Base-by-base conservation (phyloP, 495 filamentous ascomycete species). In the Xanthoparmelia taractica region DNA sequence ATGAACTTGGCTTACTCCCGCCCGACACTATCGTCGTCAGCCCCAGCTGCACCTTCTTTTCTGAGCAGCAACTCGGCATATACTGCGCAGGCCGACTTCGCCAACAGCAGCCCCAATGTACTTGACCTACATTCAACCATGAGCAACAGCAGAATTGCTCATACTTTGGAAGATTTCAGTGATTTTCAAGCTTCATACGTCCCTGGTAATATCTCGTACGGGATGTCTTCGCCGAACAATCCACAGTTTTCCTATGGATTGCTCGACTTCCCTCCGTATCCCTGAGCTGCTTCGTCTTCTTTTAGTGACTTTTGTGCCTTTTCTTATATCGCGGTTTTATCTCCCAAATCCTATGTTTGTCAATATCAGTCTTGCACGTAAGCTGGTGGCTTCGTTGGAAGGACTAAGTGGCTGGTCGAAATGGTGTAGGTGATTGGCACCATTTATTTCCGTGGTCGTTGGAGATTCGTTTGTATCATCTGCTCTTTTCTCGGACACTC, bases 371-470 rank as follows among this genome's bases (percentile, higher is more conserved):
- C 50, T 33, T 4, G 27, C 50, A 15, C 0, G 50, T 33, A 54
- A 33, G 50, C 50, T 33, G 50, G 50, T 54, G 50, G 50, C 50
- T 54, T 54, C 29, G 50, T 54, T 33, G 29, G 20, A 8, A 54
- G 50, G 29, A 54, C 50, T 54, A 13, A 54, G 50, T 54, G 13
- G 50, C 17, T 54, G 13, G 50, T 52, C 27, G 48, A 29, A 52
- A 15, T 31, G 48, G 48, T 52, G 48, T 52, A 52, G 48, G 48
- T 52, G 48, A 52, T 54, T 54, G 50, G 50, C 50, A 54, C 15
- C 50, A 54, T 54, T 20, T 33, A 2, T 18, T 18, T 17, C 29
- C 29, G 20, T 33, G 50, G 50, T 54, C 5, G 50, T 54, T 18
- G 50, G 50, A 25, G 6, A 8, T 54, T 54, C 10, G 48, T 12